phyloP scores from a whole-genome alignment of 1,284 basidiomycete genomes.

The Gymnopus androsaceus region DNA sequence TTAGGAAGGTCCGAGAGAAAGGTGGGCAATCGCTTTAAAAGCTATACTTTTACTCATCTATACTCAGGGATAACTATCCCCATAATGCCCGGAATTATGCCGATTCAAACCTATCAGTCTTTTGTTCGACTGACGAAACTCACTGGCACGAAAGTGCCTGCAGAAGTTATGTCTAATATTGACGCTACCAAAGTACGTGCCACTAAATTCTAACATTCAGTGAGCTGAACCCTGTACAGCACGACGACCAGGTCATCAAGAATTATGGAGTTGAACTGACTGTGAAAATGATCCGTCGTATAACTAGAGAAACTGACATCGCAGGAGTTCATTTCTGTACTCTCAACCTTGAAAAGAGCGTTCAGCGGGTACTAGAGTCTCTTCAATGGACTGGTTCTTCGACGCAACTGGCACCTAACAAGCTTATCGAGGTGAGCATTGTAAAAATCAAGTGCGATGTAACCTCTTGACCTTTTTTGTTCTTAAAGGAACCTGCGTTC shows the following conservation, averaged over 20 bases:
- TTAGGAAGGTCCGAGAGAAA: constrained; percentile 66
- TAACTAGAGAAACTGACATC: constrained; percentile 63
- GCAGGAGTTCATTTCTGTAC: constrained; percentile 95
- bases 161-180: constrained; percentile 66
- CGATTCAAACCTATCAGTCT: constrained; percentile 94
- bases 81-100: constrained; percentile 96
- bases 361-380: constrained; percentile 83
- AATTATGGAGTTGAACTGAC: constrained; percentile 84
- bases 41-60: constrained; percentile 4
- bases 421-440: constrained; percentile 66
- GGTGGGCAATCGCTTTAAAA: constrained; percentile 47
- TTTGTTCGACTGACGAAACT: constrained; percentile 91
- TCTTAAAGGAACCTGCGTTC: constrained; percentile 29
- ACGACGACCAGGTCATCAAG: constrained; percentile 90
- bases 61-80: constrained; percentile 82
- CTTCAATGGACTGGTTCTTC: constrained; percentile 65
- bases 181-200: constrained; percentile 72
- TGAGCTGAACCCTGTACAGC: constrained; percentile 44
- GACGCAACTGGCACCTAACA: constrained; percentile 51
- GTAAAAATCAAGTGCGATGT: constrained; percentile 5
- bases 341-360: constrained; percentile 95
- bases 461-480: constrained; percentile 11
- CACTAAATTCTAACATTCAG: constrained; percentile 5
- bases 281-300: constrained; percentile 69
- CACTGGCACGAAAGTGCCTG: constrained; percentile 82